phyloP scores from a whole-genome alignment of 805 yeast species.

The Metschnikowia lochheadii region DNA sequence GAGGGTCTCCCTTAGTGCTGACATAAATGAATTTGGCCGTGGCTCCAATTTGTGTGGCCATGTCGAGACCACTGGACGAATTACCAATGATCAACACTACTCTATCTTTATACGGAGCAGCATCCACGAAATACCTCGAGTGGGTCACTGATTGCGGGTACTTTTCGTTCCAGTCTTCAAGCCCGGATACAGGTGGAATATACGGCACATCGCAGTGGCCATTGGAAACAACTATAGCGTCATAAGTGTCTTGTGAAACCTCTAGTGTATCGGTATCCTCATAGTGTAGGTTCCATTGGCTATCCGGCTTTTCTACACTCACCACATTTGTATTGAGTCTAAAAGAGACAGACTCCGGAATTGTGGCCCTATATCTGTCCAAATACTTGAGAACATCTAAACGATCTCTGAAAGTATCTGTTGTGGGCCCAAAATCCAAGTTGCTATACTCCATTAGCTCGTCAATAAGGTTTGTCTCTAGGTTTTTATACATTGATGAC shows the following conservation, averaged over 20 bases:
- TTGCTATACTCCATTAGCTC: slow-evolving; percentile 62
- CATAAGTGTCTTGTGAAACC: slow-evolving; percentile 23
- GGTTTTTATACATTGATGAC: slow-evolving; percentile 23
- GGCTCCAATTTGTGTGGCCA: slow-evolving; percentile 57
- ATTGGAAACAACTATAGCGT: slow-evolving; percentile 37
- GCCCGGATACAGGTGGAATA: slow-evolving; percentile 31
- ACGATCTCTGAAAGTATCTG: slow-evolving; percentile 57
- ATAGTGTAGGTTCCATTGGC: slow-evolving; percentile 10
- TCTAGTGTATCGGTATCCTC: slow-evolving; percentile 7
- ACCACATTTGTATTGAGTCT: slow-evolving; percentile 43
- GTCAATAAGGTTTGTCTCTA: slow-evolving; percentile 20
- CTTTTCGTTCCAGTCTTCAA: slow-evolving; percentile 25
- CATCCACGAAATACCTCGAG: slow-evolving; percentile 31
- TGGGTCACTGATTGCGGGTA: slow-evolving; percentile 28
- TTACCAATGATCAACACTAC: slow-evolving; percentile 66
- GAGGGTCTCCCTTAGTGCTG: slow-evolving; percentile 11
- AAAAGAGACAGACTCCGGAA: slow-evolving; percentile 29
- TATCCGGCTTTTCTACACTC: slow-evolving; percentile 14
- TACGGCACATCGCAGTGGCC: slow-evolving; percentile 37
- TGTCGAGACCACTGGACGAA: slow-evolving; percentile 73
- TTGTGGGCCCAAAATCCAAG: slow-evolving; percentile 43
- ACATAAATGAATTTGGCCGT: slow-evolving; percentile 16
- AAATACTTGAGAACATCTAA: slow-evolving; percentile 60
- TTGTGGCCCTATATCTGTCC: slow-evolving; percentile 45
- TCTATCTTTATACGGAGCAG: slow-evolving; percentile 22